These are phyloP conservation scores for Aspergillus fumigatiaffinis DNA, from an alignment of 2,329 filamentous ascomycete genomes.

Conservation along the genomic window DNA sequence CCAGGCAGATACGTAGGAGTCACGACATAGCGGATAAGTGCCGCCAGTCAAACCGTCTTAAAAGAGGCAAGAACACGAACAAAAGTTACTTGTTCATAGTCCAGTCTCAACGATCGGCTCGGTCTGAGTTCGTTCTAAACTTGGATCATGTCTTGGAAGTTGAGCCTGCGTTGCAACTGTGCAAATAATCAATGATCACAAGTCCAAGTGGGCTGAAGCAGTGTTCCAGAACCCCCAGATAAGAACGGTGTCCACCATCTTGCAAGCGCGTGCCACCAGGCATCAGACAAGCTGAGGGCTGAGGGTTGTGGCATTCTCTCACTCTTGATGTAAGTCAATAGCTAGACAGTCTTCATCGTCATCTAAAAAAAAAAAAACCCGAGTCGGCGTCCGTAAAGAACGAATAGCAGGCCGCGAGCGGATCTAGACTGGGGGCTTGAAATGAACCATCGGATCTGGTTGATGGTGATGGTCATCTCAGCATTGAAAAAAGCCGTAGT, in stretches of 20 bases:
- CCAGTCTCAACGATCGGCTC: background rate
- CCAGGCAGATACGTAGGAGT: background rate
- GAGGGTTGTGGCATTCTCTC: too few species aligned
- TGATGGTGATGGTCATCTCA: background rate
- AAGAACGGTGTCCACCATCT: background rate
- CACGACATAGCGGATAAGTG: background rate
- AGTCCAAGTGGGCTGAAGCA: background rate
- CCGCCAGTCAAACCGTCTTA: background rate
- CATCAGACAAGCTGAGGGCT: too few species aligned
- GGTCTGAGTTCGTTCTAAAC: background rate
- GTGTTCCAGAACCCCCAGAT: background rate
- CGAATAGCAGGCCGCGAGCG: background rate
- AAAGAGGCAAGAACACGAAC: background rate
- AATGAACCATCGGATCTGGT: background rate
- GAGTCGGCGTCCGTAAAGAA: background rate
- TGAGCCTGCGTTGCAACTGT: background rate
- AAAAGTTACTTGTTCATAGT: background rate
- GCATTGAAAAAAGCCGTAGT: background rate
- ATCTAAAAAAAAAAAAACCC: background rate
- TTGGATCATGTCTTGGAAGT: background rate
- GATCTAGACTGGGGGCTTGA: background rate
- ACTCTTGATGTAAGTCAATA: background rate
- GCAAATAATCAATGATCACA: background rate
- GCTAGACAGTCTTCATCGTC: background rate
- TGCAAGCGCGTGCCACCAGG: too few species aligned